Conservation (phyloP, 2,329 filamentous ascomycete species). For the Cordyceps cicadae region DNA sequence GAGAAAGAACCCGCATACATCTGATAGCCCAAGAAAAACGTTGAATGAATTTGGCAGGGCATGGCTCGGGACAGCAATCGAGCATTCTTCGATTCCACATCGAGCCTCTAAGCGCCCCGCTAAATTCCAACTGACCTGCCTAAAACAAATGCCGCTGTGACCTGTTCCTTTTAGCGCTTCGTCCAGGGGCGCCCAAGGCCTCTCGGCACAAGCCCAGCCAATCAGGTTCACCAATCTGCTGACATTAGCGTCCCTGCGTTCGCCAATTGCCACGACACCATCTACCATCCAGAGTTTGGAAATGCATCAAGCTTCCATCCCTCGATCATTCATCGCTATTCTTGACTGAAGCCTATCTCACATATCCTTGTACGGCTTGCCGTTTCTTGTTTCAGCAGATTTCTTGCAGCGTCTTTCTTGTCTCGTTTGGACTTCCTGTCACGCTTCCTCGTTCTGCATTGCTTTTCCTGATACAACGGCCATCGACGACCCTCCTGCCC, state of each 20-base stretch:
- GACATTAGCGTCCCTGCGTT: background rate
- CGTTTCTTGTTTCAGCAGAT: background rate
- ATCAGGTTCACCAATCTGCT: background rate
- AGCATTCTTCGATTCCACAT: too few relatives aligned
- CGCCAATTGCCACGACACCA: constrained; percentile 5
- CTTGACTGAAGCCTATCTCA: background rate
- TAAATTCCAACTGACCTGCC: too few relatives aligned
- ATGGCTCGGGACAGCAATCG: too few relatives aligned
- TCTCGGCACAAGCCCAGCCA: background rate
- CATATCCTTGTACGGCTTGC: background rate
- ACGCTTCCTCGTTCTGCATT: background rate
- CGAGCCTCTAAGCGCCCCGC: too few relatives aligned
- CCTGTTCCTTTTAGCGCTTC: too few relatives aligned
- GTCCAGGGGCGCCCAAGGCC: too few relatives aligned
- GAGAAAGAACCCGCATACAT: too few relatives aligned
- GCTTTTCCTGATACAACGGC: background rate
- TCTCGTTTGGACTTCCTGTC: background rate
- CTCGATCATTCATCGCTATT: background rate
- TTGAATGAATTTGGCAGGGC: too few relatives aligned
- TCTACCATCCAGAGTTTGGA: background rate
- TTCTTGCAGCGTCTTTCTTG: background rate
- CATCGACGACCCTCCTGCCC: background rate
- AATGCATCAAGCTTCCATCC: background rate
- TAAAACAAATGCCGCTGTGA: too few relatives aligned
- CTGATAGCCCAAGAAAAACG: too few relatives aligned